Evolutionary conservation across 78 protist species (phyloP).

Genomic region (Polysphondylium violaceum): DNA sequence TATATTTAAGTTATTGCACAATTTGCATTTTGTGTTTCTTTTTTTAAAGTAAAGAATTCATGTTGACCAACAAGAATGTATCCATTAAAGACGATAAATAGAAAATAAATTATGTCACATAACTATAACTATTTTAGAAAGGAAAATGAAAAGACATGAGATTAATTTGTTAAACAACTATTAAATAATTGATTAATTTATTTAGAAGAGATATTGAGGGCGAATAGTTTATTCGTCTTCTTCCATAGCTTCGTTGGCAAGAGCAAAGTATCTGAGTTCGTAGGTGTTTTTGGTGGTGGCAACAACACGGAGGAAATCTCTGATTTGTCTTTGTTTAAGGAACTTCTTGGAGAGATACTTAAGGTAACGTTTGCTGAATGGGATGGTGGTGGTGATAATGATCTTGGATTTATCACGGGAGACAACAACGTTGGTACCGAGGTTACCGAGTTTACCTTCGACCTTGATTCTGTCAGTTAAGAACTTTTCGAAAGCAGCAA

Average conservation of each 20-base stretch:
- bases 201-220: too few relatives aligned
- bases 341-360: conserved; percentile 97
- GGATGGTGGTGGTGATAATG: conserved; percentile 57
- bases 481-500: conserved; percentile 72
- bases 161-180: too few relatives aligned
- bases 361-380: conserved; percentile 93
- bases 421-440: conserved; percentile 87
- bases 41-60: too few relatives aligned
- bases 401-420: conserved; percentile 68
- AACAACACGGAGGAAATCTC: conserved; percentile 95
- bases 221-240: conserved; percentile 63
- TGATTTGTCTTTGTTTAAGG: conserved; percentile 92
- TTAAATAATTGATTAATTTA: too few relatives aligned
- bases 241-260: conserved; percentile 81
- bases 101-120: too few relatives aligned
- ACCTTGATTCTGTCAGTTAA: conserved; percentile 66
- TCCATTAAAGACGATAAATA: too few relatives aligned
- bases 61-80: too few relatives aligned
- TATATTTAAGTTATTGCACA: too few relatives aligned
- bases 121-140: too few relatives aligned
- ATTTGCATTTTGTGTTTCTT: too few relatives aligned
- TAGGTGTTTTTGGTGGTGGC: conserved; percentile 89
- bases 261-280: conserved; percentile 89
- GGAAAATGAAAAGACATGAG: too few relatives aligned
- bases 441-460: conserved; percentile 92